Conservation (phyloP, 164 flowering plant genomes). For the Magnolia changhungtana region DNA sequence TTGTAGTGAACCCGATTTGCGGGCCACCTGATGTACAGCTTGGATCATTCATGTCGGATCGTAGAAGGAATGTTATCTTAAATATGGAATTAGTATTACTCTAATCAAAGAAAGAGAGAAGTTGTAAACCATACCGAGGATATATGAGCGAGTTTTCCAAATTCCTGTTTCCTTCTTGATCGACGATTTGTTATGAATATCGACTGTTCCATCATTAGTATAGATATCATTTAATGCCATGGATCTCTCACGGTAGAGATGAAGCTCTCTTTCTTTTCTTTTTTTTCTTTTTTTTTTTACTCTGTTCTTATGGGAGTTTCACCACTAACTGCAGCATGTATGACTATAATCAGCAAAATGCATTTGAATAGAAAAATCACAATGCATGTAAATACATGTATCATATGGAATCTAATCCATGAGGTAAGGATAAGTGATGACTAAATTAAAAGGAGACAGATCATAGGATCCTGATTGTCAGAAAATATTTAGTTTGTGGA, state of each 20-base stretch:
- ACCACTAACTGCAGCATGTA: background rate
- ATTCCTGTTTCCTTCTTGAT: constrained; percentile 41
- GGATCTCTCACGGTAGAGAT: too few species aligned
- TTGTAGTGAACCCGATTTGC: background rate
- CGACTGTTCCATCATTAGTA: constrained; percentile 45
- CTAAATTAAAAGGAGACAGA: too few species aligned
- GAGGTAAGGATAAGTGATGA: too few species aligned
- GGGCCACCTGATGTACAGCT: background rate
- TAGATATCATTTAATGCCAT: constrained; percentile 15
- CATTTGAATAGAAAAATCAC: background rate
- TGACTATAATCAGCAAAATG: background rate
- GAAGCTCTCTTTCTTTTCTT: too few species aligned
- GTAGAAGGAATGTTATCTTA: background rate
- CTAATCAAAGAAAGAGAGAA: background rate
- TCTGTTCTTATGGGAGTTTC: background rate
- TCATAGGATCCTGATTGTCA: too few species aligned
- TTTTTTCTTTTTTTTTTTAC: too few species aligned
- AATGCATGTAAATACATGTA: too few species aligned
- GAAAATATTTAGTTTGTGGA: too few species aligned
- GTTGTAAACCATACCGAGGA: constrained; percentile 30
- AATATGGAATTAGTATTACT: background rate
- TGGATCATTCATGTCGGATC: background rate
- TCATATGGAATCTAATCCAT: too few species aligned
- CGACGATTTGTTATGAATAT: constrained; percentile 30
- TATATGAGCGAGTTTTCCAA: constrained; percentile 40